Conservation (phyloP, 139 green algal species). For the Astrephomene gubernaculifera region DNA sequence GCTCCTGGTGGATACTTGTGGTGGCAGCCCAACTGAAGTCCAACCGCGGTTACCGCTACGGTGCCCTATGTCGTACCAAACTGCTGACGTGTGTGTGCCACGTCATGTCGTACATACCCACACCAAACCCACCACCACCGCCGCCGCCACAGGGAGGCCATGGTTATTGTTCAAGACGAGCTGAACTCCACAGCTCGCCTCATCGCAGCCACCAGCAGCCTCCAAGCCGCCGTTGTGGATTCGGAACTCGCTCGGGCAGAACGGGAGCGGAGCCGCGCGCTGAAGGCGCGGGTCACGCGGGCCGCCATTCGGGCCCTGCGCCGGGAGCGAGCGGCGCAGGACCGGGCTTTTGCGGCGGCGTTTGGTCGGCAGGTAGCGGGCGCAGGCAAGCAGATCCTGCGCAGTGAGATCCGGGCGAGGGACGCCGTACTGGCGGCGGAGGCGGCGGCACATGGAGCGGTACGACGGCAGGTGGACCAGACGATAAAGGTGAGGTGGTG, state of each 20-base stretch:
- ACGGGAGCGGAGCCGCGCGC: not conserved
- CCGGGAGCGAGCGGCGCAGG: constrained; percentile 4
- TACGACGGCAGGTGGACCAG: not conserved
- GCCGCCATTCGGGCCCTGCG: constrained; percentile 5
- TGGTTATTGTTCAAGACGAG: not conserved
- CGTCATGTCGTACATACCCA: not conserved
- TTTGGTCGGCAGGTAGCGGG: constrained; percentile 15
- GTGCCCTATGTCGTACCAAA: no score
- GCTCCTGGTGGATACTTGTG: no score
- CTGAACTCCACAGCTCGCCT: not conserved
- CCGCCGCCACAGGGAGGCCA: not conserved
- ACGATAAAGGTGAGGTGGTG: not conserved
- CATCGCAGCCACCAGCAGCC: not conserved
- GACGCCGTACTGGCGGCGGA: not conserved
- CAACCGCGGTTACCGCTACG: no score
- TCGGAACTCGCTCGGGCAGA: not conserved
- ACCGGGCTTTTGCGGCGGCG: constrained; percentile 39
- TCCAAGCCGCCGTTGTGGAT: constrained; percentile 31
- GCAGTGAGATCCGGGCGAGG: not conserved
- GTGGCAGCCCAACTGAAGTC: no score
- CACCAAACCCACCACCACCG: not conserved
- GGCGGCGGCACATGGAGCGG: not conserved
- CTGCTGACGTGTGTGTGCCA: no score
- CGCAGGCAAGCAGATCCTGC: constrained; percentile 19
- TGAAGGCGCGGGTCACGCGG: constrained; percentile 8